These are phyloP conservation scores for Naegleria lovaniensis DNA, from an alignment of 208 protist species.

Conservation along the genomic window DNA sequence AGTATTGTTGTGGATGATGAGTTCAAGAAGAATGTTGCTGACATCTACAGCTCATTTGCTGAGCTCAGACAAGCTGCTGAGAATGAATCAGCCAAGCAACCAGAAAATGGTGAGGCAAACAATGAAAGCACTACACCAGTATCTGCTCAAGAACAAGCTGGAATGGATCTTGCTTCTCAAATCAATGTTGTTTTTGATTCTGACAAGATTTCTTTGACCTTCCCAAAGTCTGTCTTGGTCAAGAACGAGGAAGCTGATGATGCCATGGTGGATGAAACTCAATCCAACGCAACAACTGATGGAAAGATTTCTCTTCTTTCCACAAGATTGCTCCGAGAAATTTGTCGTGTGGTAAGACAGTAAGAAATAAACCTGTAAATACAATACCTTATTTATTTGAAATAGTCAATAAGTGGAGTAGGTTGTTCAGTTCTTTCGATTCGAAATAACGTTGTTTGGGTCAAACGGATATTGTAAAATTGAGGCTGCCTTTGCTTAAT, in stretches of 20 bases:
- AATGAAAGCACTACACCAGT: background rate
- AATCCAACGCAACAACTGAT: background rate
- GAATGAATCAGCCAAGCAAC: too few relatives aligned
- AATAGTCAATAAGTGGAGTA: too few relatives aligned
- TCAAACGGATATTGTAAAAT: too few relatives aligned
- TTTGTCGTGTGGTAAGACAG: background rate
- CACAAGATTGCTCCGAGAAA: background rate
- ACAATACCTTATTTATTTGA: too few relatives aligned
- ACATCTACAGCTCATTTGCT: background rate
- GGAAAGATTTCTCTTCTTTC: background rate
- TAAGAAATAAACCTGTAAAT: background rate
- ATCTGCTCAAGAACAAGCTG: background rate
- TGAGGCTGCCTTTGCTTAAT: too few relatives aligned
- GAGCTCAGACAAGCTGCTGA: background rate
- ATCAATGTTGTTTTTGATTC: background rate
- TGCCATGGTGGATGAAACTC: background rate
- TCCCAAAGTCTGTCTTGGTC: background rate
- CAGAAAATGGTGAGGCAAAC: background rate
- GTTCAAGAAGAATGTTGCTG: background rate
- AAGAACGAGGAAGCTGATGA: background rate
- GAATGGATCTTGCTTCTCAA: background rate
- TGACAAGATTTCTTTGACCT: background rate
- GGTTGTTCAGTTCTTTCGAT: too few relatives aligned
- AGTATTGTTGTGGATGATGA: background rate
- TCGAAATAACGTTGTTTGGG: too few relatives aligned